Evolutionary conservation across 768 basidiomycete genomes (phyloP), one percentile per base, ranked within the genome.

Genomic region (Psilocybe azurescens): DNA sequence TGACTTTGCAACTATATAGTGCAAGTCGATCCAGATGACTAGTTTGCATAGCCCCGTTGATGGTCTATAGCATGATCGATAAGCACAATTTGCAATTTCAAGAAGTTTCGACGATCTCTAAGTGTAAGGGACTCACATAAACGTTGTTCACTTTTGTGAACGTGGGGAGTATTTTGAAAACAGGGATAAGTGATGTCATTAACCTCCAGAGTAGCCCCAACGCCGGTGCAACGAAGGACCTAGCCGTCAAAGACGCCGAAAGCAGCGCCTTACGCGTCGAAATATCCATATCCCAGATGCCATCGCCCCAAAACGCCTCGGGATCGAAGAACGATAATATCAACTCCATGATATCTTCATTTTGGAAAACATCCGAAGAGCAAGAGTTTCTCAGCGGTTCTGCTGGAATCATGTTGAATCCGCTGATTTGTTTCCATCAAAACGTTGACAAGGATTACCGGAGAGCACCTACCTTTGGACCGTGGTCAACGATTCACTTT

Each of bases 301-400:
- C 20, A 20, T 56, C 63, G 11, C 53, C 56, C 29, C 51, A 59
- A 50, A 64, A 60, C 0, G 49, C 62, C n/a, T 36, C 38, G 1
- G 63, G 56, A 9, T 64, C 59, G 41, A 64, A 60, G 33, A 51
- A 61, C 18, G 63, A 60, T 53, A 64, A 58, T 29, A 60, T 53
- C 18, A 53, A 28, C 28, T 60, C 53, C 2, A 64, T 18, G 9
- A 64, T 20, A 36, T 64, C 55, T 28, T 51, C n/a, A 18, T 64
- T 61, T 11, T 41, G 20, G n/a, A 64, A 30, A 8, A 64, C 59
- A 10, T 36, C 33, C 6, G 33, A 36, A 20, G 20, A 20, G 20
- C 20, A 20, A 20, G 20, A 20, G 20, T 20, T 20, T 20, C 20
- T 20, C 20, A 20, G 20, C 20, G 20, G 20, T 20, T 20, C 20